Evolutionary conservation across 768 basidiomycete species (phyloP), one percentile per base, ranked within the genome.

Genomic region (Hygrocybe coccinea): DNA sequence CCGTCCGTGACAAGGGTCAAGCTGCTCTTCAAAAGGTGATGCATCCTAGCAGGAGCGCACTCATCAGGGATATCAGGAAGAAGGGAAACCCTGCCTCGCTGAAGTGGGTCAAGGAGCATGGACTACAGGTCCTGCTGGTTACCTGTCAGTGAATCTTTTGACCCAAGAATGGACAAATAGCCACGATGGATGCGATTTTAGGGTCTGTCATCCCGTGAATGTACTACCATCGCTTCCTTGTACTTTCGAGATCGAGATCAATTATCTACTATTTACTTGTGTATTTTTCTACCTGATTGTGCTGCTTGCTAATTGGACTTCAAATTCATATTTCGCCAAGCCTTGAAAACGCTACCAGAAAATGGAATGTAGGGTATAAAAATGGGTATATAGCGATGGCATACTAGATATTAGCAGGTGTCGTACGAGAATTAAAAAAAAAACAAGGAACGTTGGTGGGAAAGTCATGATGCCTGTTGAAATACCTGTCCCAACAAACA

Each of bases 91-190:
- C 60, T 14, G 77, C 76, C 1, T 72, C 84, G 0, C 65, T 79
- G 37, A 68, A 75, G 53, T 79, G 78, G 78, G 85, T 86, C 29
- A 89, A 89, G 74, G 67, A 80, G 55, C 76, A 76, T 10, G 86
- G 86, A 1, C 66, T 84, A 45, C 74, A 80, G 54, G 85, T 84
- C n/a, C 70, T 89, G 11, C 70, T 90, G 47, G 80, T 89, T 36
- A 69, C 74, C 25, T 79, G 75, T 62, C 73, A 69, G 33, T 79
- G 65, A n/a, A 73, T 53, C 33, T 43, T 45, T 47, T n/a, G n/a
- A n/a, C n/a, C 37, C 12, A 41, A 5, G 29, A 22, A 36, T 25
- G 50, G 22, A 52, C 21, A 22, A 44, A 19, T 21, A 15, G 19
- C 3, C 8, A 29, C 38, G 19, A 41, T 41, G 38, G 36, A 41